Evolutionary conservation across 257 asterid species (phyloP).

Genomic region (Nicotiana knightiana): DNA sequence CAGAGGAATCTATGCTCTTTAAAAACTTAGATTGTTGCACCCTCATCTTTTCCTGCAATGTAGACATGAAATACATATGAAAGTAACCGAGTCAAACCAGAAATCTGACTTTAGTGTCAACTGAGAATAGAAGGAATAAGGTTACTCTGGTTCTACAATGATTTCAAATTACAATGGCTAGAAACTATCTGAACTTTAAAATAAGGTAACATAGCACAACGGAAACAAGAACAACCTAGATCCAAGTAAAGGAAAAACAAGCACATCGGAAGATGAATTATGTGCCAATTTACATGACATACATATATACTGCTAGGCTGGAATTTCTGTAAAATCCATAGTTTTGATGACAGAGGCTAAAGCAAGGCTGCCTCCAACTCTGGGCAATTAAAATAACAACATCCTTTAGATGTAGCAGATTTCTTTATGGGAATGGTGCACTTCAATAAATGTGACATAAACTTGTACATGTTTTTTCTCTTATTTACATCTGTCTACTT

Average conservation of each 20-base stretch:
- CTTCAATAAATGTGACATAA: neutral
- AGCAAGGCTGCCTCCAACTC: neutral
- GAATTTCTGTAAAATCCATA: neutral
- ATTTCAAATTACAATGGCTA: neutral
- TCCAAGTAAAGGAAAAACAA: neutral
- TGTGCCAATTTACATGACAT: neutral
- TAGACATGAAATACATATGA: constrained; percentile 15
- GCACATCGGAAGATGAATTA: neutral
- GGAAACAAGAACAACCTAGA: neutral
- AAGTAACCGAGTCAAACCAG: constrained; percentile 10
- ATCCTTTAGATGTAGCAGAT: neutral
- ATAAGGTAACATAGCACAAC: neutral
- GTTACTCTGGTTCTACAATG: neutral
- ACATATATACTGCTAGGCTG: neutral
- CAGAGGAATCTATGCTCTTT: constrained; percentile 53
- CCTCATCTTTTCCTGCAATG: constrained; percentile 78
- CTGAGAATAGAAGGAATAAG: neutral
- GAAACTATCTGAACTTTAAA: neutral
- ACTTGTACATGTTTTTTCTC: neutral
- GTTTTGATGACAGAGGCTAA: neutral
- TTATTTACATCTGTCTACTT: neutral
- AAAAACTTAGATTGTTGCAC: constrained; percentile 83
- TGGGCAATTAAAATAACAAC: neutral
- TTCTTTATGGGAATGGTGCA: neutral
- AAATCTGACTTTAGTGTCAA: neutral